These are phyloP conservation scores for Aspergillus arachidicola DNA, from an alignment of 2,329 filamentous ascomycete species.

Conservation along the genomic window DNA sequence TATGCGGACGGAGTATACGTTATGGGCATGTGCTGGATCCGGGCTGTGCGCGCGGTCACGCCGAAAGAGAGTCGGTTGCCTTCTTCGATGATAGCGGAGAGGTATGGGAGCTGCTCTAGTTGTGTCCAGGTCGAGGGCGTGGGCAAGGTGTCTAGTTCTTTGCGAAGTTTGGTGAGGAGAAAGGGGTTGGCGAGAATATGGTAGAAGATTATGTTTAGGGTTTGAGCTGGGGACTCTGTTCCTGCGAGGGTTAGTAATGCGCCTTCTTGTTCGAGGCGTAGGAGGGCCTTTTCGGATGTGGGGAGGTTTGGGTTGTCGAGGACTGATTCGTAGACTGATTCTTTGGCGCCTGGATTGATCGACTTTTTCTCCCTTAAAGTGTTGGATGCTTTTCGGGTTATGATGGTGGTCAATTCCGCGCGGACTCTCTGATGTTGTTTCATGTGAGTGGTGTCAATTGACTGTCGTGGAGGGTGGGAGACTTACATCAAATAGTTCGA, in stretches of 20 bases:
- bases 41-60: slow-evolving; percentile 40
- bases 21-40: slow-evolving; percentile 19
- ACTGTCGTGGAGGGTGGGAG: not conserved
- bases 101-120: slow-evolving; percentile 43
- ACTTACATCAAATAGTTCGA: not conserved
- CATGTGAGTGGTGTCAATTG: not conserved
- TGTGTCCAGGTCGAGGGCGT: slow-evolving; percentile 21
- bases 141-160: slow-evolving; percentile 19
- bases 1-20: slow-evolving; percentile 17
- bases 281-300: slow-evolving; percentile 28
- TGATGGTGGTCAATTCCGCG: slow-evolving; percentile 17
- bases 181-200: slow-evolving; percentile 25
- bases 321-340: slow-evolving; percentile 33
- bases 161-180: slow-evolving; percentile 19
- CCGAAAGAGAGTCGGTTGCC: slow-evolving; percentile 41
- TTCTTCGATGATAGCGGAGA: slow-evolving; percentile 43
- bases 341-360: slow-evolving; percentile 12
- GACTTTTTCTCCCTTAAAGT: not conserved
- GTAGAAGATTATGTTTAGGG: slow-evolving; percentile 23
- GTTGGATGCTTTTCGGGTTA: slow-evolving; percentile 9
- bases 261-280: slow-evolving; percentile 34
- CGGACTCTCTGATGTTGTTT: not conserved
- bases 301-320: slow-evolving; percentile 26
- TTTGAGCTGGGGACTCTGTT: slow-evolving; percentile 29
- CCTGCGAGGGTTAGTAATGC: slow-evolving; percentile 31